Base-by-base conservation (phyloP, 2,329 filamentous ascomycete species). In the Pseudogymnoascus sp. region DNA sequence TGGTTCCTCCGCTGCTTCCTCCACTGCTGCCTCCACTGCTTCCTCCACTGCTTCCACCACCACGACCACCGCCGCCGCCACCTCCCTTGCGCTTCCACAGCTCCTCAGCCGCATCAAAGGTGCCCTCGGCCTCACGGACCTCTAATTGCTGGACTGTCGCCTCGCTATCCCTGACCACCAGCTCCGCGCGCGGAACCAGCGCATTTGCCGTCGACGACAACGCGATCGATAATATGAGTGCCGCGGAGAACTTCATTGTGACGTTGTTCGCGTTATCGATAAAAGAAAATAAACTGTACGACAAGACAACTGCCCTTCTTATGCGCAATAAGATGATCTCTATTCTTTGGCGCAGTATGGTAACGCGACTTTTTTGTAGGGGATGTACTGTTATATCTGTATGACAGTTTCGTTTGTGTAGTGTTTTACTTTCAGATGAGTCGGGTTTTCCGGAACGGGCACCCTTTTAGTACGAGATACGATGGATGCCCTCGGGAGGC, bases 71-170 rank as follows among this genome's bases (percentile, higher is more conserved):
- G 10, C 81, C 76, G 7, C 82, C 83, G 6, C 84, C 85, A 60
- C 85, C 85, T 37, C 85, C 85, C 69, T 83, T 83, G 67, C 85
- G 80, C 77, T 85, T 86, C 77, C 79, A 85, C 21, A 87, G 74
- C 34, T 85, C 79, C 62, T 61, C 57, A 2, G 57, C 10, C 21
- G 57, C 57, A 13, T 80, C 73, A 62, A 64, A 34, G 8, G 19
- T 62, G 6, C 31, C 4, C 3, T 61, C 57, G 28, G 31, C 31
- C 19, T 36, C 31, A n/a, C 31, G 19, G 10, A 34, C 37, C 11
- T 36, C 57, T 37, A 36, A 21, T n/a, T 25, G 57, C 19, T 36
- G 19, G 8, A 36, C 57, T 21, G 37, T 8, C 10, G 16, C 28
- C 37, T 36, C 28, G 8, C 6, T 31, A 61, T 36, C 57, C 31